These are phyloP conservation scores for Neonectria magnoliae DNA, from an alignment of 2,329 filamentous ascomycete genomes.

Conservation along the genomic window DNA sequence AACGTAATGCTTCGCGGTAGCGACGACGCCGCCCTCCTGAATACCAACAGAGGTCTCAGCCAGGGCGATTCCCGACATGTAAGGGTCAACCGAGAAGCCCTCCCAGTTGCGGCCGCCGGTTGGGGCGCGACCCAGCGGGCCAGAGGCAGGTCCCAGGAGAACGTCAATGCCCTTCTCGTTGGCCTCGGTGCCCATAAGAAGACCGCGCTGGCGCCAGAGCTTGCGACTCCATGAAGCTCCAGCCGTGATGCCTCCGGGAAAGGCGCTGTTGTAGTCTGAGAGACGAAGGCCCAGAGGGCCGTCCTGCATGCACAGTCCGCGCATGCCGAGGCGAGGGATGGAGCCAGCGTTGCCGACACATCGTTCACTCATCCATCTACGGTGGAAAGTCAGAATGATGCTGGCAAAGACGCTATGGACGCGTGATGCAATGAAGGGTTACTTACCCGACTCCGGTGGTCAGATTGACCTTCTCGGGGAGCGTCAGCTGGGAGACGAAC, in stretches of 20 bases:
- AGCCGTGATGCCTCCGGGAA: conserved; percentile 80
- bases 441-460: conserved; percentile 88
- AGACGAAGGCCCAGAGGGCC: conserved; percentile 83
- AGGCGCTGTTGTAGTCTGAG: conserved; percentile 83
- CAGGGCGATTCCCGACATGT: conserved; percentile 77
- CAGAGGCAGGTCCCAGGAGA: conserved; percentile 64
- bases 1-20: conserved; percentile 82
- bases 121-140: conserved; percentile 58
- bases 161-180: conserved; percentile 81
- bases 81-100: conserved; percentile 76
- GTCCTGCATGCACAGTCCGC: conserved; percentile 86
- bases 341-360: conserved; percentile 83
- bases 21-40: conserved; percentile 83
- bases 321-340: conserved; percentile 75
- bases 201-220: conserved; percentile 67
- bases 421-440: not conserved
- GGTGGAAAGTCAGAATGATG: not conserved
- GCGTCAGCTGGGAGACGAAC: conserved; percentile 85
- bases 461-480: conserved; percentile 92
- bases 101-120: conserved; percentile 71
- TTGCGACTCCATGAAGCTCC: conserved; percentile 84
- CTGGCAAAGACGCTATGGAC: conserved; percentile 38
- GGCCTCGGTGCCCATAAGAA: conserved; percentile 68
- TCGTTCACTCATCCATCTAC: conserved; percentile 64
- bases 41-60: conserved; percentile 81